These are phyloP conservation scores for Entamoeba dispar DNA, from an alignment of 208 protist species.

Conservation along the genomic window DNA sequence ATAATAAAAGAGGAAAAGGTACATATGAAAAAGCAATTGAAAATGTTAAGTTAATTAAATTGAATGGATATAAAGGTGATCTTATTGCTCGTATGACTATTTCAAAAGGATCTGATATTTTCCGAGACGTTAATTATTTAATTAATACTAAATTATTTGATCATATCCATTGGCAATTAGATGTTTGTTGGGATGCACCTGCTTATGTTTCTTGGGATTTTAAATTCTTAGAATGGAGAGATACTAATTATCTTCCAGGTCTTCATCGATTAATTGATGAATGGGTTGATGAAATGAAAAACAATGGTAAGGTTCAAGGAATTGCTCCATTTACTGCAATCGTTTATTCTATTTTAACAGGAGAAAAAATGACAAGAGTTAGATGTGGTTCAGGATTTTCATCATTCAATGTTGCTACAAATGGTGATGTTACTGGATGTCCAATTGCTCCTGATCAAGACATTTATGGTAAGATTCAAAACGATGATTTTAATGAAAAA, in stretches of 20 bases:
- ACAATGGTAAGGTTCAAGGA: neutral
- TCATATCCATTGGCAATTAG: conserved; percentile 29
- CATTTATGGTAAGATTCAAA: conserved; percentile 17
- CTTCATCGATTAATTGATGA: neutral
- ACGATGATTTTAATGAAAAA: neutral
- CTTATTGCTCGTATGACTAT: conserved; percentile 24
- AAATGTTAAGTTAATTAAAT: conserved; percentile 3
- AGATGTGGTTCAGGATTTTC: conserved; percentile 20
- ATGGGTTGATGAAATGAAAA: neutral
- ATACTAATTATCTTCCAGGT: conserved; percentile 4
- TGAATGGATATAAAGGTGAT: conserved; percentile 2
- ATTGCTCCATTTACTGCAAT: conserved; percentile 23
- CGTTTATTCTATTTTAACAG: neutral
- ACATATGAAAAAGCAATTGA: conserved; percentile 12
- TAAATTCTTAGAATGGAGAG: conserved; percentile 2
- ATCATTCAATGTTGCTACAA: conserved; percentile 22
- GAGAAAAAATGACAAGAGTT: neutral
- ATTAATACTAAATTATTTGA: conserved; percentile 6
- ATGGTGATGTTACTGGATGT: conserved; percentile 21
- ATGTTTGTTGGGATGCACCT: conserved; percentile 21
- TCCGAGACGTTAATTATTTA: conserved; percentile 12
- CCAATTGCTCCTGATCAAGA: conserved; percentile 10
- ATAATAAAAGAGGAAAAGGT: conserved; percentile 8
- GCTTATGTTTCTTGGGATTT: neutral
- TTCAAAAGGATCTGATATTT: conserved; percentile 18